A percentile compares a stretch with the other conserved stretches of the same genome.
Evolutionary conservation across 305 asterid species (phyloP).

Genomic region (Fraxinus floribunda): DNA sequence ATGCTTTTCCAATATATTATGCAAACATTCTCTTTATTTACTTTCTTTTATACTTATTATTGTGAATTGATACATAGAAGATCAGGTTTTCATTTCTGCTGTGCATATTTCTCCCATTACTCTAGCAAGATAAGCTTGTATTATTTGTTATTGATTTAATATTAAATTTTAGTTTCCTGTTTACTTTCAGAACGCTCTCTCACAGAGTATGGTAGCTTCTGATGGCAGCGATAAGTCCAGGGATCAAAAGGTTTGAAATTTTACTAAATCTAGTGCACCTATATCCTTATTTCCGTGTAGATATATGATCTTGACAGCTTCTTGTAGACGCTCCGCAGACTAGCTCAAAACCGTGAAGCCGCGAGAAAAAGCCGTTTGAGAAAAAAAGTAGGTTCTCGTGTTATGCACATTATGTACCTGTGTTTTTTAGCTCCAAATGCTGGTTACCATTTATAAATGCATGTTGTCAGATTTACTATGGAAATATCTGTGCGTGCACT

Average conservation of each 20-base stretch:
- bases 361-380: slow-evolving; percentile 98
- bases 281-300: not conserved
- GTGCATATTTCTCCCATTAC: not conserved
- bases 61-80: not conserved
- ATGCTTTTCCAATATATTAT: not conserved
- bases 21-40: not conserved
- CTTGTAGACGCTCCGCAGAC: slow-evolving; percentile 93
- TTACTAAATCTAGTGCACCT: slow-evolving; percentile 12
- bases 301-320: slow-evolving; percentile 22
- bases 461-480: not conserved
- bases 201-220: slow-evolving; percentile 55
- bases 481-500: not conserved
- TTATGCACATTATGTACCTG: slow-evolving; percentile 2
- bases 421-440: slow-evolving; percentile 19
- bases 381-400: slow-evolving; percentile 55
- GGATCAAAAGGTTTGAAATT: slow-evolving; percentile 79
- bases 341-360: slow-evolving; percentile 99
- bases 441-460: not conserved
- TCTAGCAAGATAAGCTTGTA: not conserved
- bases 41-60: not conserved
- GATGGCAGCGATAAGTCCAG: slow-evolving; percentile 95
- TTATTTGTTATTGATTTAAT: slow-evolving; percentile 18
- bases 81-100: not conserved
- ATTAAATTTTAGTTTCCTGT: slow-evolving; percentile 26
- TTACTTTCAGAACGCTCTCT: slow-evolving; percentile 63